Evolutionary conservation across 2,329 filamentous ascomycete species (phyloP), one percentile per base, ranked within the genome.

Genomic region (Xylaria polymorpha): DNA sequence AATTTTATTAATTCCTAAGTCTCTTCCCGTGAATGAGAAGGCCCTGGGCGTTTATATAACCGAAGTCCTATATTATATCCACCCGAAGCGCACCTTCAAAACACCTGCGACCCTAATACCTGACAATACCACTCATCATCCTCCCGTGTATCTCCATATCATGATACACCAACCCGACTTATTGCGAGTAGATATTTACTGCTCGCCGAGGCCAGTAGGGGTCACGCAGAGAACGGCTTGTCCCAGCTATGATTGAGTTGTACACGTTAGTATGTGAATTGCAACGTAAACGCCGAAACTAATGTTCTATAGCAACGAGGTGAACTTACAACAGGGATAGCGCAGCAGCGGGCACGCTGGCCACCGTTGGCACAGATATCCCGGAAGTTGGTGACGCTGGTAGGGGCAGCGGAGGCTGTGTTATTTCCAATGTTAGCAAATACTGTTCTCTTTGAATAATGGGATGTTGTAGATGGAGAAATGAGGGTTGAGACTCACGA

Each of bases 321-420:
- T 43, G 22, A 64, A 65, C 77, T 75, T 73, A 78, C 75, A 70
- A 87, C 78, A 41, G 85, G 85, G 50, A 87, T 57, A 46, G 82
- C 68, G 73, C 86, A 88, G 83, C 86, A 87, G 76, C 83, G 84
- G 68, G 84, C 84, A 66, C 81, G 81, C 77, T 85, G 83, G 64
- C 84, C 84, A 37, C 72, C 72, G 2, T 65, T 68, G 39, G 83
- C 73, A 74, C 84, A 86, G 72, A 80, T 79, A 12, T 14, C 14
- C 5, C 4, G 9, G 63, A 66, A 66, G 63, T 20, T 48, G 46
- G 0, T 20, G 29, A n/a, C 46, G 46, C 46, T 60, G 25, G 4
- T 9, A 9, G 56, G 56, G 18, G 15, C 39, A 5, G 56, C 6
- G 18, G 56, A 55, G 57, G 56, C 63, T 66, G 25, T 15, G 15